Evolutionary conservation across 108 stramenopile species (phyloP), one percentile per base, ranked within the genome.

Genomic region (Craspedostauros australis): DNA sequence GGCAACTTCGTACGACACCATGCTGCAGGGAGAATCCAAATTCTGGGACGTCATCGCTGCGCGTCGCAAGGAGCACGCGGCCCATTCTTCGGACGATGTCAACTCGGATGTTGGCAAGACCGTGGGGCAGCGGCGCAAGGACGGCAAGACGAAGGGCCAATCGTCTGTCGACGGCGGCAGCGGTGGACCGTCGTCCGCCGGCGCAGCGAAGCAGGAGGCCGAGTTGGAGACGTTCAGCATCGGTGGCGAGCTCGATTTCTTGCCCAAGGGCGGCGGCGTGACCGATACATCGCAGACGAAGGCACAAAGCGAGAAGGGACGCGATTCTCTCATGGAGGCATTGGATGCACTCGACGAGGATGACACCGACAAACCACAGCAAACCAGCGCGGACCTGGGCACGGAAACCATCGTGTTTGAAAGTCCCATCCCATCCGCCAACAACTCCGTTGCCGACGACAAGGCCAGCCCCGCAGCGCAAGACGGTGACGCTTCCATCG

Each of bases 41-140:
- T 88, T 92, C 57, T 92, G 90, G 90, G 84, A 88, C 39, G 84
- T 88, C 7, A 86, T 92, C 75, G 70, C 75, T 16, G 45, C 39
- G 16, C 66, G 85, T 46, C 62, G 80, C 7, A 50, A 82, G 39
- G 83, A 85, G 51, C 80, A 84, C 24, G 61, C 49, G 39, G 57
- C 42, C 26, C 71, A 60, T 32, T 26, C 52, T 4, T 12, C 38
- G 12, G 23, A 39, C 15, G 54, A 69, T 20, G 53, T 41, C 15
- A 38, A 28, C 39, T 47, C 39, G 5, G 21, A 25, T 11, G 19
- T 29, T 0, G 68, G 58, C 9, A 51, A 34, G 34, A n/a, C n/a
- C n/a, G n/a, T n/a, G n/a, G n/a, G n/a, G n/a, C 19, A 11, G 4
- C 58, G 4, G 14, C 47, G 6, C 29, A 42, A 20, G 36, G 42